Evolutionary conservation across 2,329 filamentous ascomycete species (phyloP), one percentile per base, ranked within the genome.

Genomic region (Parastagonospora nodorum): DNA sequence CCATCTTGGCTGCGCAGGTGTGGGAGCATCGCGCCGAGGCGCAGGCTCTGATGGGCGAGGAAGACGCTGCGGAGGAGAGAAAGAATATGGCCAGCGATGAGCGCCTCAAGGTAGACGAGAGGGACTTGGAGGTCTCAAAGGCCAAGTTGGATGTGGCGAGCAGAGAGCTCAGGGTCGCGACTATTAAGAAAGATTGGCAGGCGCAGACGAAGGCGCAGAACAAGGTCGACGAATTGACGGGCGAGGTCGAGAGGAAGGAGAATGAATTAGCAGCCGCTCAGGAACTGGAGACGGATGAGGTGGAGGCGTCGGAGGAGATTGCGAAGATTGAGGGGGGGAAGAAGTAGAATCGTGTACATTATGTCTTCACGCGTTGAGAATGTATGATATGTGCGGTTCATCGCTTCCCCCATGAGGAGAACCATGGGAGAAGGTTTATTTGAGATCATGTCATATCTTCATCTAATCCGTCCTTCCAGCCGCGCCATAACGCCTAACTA

Each of bases 1-100:
- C 55, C 1, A 31, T 67, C 1, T 54, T 67, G 4, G 56, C 62
- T 6, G 62, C 64, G 0, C 63, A 68, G 31, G 58, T 63, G 0
- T 44, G 55, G n/a, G 64, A 68, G 50, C 63, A 66, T 44, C 16
- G 51, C 10, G 58, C 55, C 12, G 63, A 60, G 27, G 58, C 63
- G 2, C 54, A 56, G 2, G 35, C 33, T 2, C 47, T 65, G 0
- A 35, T 33, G 2, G 59, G 62, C 27, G 40, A 64, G 2, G 50
- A 44, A 1, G 48, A 24, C 2, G 53, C 32, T 2, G 55, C 57
- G 6, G 50, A 60, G 16, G 37, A 58, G 1, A 39, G 52, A 5
- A 43, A 59, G 1, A 53, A 42, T 6, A n/a, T 51, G 3, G 63
- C 63, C 5, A 58, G 61, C 10, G 37, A 40, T 1, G 53, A 63